phyloP scores from a whole-genome alignment of 2,329 filamentous ascomycete genomes.

The Ophiosphaerella herpotricha region DNA sequence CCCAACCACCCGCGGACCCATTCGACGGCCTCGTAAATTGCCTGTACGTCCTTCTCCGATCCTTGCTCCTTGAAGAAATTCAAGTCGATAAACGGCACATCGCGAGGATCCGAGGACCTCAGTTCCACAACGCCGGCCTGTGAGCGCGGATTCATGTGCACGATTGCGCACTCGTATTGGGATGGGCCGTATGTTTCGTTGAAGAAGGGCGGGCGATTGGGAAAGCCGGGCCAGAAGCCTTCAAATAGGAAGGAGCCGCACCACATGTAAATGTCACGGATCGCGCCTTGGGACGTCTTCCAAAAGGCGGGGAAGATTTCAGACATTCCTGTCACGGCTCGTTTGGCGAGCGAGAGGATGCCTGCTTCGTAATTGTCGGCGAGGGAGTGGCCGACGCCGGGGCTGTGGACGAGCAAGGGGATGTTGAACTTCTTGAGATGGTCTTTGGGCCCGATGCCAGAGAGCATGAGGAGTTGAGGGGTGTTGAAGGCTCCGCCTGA shows the following conservation, averaged over 20 bases:
- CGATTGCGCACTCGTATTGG: constrained; percentile 35
- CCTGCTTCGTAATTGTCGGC: constrained; percentile 32
- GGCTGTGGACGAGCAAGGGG: constrained; percentile 57
- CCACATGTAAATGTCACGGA: constrained; percentile 38
- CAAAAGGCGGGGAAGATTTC: constrained; percentile 34
- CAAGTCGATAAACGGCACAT: constrained; percentile 60
- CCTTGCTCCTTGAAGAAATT: constrained; percentile 44
- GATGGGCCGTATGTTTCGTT: constrained; percentile 23
- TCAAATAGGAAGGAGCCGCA: constrained; percentile 34
- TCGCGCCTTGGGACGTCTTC: constrained; percentile 24
- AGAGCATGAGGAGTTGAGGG: constrained; percentile 66
- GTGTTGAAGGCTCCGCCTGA: constrained; percentile 61
- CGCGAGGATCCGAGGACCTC: constrained; percentile 62
- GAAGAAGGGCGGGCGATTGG: constrained; percentile 26
- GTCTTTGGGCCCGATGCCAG: constrained; percentile 61
- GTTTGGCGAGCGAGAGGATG: constrained; percentile 21
- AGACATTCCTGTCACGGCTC: constrained; percentile 20
- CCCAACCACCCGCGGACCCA: constrained; percentile 53
- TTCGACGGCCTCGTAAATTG: constrained; percentile 60
- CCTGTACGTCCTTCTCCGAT: constrained; percentile 54
- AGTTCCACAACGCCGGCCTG: constrained; percentile 63
- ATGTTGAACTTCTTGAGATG: constrained; percentile 62
- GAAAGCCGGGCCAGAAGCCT: constrained; percentile 35
- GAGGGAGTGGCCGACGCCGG: constrained; percentile 58
- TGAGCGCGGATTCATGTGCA: constrained; percentile 59